Base-by-base conservation (phyloP, 2,329 filamentous ascomycete genomes). In the Didymella glomerata region DNA sequence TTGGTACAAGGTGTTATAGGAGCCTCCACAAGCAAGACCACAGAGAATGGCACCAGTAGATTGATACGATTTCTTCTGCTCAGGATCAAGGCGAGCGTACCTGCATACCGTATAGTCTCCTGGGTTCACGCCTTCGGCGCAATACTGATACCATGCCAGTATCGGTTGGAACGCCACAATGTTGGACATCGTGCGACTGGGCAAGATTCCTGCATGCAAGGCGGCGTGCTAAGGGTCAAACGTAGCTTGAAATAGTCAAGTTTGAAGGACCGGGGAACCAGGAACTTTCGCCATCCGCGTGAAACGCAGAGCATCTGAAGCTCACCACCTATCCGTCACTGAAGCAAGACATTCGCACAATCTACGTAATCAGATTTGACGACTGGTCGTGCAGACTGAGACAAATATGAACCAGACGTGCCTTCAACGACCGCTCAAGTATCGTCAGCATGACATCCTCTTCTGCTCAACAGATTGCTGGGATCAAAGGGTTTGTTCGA, bases 41-140 rank as follows among this genome's bases (percentile, higher is more conserved):
- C 13, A 20, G 22, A 27, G 22, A 27, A n/a, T 27, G 41, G 22
- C 24, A 44, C 41, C 22, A 18, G 40, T 30, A 40, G 42, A 14
- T 18, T 25, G 40, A 36, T 27, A 36, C 40, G 24, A 25, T 10
- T 34, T 22, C 40, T 25, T 4, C 30, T 20, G 49, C 40, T n/a
- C 40, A 27, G 49, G 14, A 10, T 27, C 28, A 34, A 27, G 20
- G 16, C 28, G 7, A 52, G 20, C 4, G 20, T 25, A 44, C 40
- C 22, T 36, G 40, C 40, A 41, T 52, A 30, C 32, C 49, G 49
- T 36, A 45, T 52, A 45, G 20, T 14, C 28, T 41, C 49, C 22
- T 51, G n/a, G 18, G 27, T 13, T 25, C 16, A 24, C 20, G 28
- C 20, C 16, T 34, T 45, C 49, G 49, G 49, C 49, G 14, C 10